A percentile compares a stretch with the other conserved stretches of the same genome.
phyloP scores from a whole-genome alignment of 306 rosid genomes.

The Senna siamea region DNA sequence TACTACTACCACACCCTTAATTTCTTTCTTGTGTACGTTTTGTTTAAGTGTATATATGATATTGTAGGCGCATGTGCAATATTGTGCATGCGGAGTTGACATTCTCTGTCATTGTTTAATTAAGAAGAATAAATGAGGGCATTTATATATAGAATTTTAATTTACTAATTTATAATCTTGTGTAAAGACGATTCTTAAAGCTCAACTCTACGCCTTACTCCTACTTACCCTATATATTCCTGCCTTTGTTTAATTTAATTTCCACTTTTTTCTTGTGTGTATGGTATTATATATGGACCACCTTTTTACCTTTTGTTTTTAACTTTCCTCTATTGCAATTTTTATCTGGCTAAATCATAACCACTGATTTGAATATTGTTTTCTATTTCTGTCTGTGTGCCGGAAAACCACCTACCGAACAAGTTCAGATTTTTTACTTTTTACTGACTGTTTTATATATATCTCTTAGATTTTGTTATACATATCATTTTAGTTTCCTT shows the following conservation, averaged over 20 bases:
- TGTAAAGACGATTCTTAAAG: slow-evolving; percentile 44
- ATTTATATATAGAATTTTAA: slow-evolving; percentile 37
- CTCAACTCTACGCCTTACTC: slow-evolving; percentile 50
- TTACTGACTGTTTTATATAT: not conserved
- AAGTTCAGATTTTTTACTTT: not conserved
- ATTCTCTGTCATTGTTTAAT: slow-evolving; percentile 58
- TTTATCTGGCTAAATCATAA: slow-evolving; percentile 18
- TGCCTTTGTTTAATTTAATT: slow-evolving; percentile 33
- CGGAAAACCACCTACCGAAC: not conserved
- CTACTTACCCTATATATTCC: slow-evolving; percentile 67
- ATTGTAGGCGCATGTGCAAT: slow-evolving; percentile 58
- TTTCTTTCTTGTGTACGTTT: slow-evolving; percentile 3
- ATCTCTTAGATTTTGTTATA: not conserved
- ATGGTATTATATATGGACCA: slow-evolving; percentile 25
- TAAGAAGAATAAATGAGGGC: slow-evolving; percentile 57
- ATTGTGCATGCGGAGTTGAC: slow-evolving; percentile 63
- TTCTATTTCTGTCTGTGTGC: slow-evolving; percentile 11
- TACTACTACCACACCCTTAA: too few species aligned
- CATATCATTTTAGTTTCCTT: slow-evolving; percentile 3
- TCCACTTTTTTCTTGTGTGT: slow-evolving; percentile 39
- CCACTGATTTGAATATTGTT: slow-evolving; percentile 32
- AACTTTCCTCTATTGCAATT: slow-evolving; percentile 4
- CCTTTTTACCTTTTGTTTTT: slow-evolving; percentile 17
- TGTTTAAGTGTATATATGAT: too few species aligned
- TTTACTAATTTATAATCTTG: slow-evolving; percentile 36